Evolutionary conservation across 2,329 filamentous ascomycete genomes (phyloP), one percentile per base, ranked within the genome.

Genomic region (Cucurbitaria berberidis): DNA sequence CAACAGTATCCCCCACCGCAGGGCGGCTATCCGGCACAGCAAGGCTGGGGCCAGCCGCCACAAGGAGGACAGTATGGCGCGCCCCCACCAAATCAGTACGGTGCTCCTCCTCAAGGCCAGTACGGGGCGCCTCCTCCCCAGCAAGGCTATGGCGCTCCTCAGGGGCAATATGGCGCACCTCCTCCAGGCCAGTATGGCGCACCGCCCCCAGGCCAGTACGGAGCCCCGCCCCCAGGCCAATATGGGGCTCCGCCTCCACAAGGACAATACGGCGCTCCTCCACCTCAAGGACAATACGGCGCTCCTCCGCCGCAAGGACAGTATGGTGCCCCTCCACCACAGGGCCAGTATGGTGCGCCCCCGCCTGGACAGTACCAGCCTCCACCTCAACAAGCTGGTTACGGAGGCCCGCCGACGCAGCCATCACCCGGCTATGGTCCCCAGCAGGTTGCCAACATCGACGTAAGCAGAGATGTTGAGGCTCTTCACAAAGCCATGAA

Each of bases 401-500:
- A 59, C 26, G 68, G 59, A 24, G 78, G 77, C 5, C 78, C 71
- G 44, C 71, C 72, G 30, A 66, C 63, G 53, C 69, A 76, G 56
- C 88, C 10, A 16, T 89, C 89, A 0, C 76, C 83, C 0, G 93
- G 93, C 30, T 97, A 96, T 67, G 86, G 86, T 2, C 82, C 88
- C 0, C 84, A 86, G 11, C 89, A 90, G 66, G 66, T 65, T 5
- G 69, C 66, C 15, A 79, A 84, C 40, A 79, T 82, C 16, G 87
- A 96, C 59, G 88, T 86, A 42, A 81, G 78, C 3, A 77, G 80
- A 11, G 87, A 95, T 63, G 89, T 91, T 0, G 84, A 91, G 51
- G 84, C 81, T 3, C 79, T 96, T 19, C 86, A 91, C 47, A 84
- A 84, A 63, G 91, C 93, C 2, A 96, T 97, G 91, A 96, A 96